Percentiles rank a stretch among this genome's conserved stretches.
Conservation (phyloP, 257 asterid genomes). For the Capsicum pubescens region DNA sequence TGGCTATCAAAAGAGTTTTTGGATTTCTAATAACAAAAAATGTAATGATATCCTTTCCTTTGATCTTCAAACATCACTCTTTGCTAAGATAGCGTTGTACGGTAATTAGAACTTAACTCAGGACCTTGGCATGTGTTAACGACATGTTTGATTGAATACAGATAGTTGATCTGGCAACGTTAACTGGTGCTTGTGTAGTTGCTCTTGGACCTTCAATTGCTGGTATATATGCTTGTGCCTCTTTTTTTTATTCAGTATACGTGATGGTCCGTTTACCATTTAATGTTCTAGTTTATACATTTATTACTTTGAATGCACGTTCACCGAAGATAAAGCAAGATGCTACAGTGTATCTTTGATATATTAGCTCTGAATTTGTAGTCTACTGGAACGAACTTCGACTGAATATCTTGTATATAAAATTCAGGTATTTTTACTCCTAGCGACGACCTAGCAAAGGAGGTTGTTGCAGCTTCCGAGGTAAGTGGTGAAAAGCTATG, state of each 20-base stretch:
- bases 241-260: neutral
- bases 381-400: neutral
- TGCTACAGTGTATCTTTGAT: neutral
- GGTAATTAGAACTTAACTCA: neutral
- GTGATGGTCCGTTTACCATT: neutral
- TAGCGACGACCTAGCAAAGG: constrained; percentile 82
- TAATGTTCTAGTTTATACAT: neutral
- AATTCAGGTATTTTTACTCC: constrained; percentile 87
- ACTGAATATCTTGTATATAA: neutral
- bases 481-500: constrained; percentile 85
- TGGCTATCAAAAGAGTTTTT: neutral
- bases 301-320: too few relatives aligned
- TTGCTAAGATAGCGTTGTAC: neutral
- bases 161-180: constrained; percentile 92
- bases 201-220: constrained; percentile 97
- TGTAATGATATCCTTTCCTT: neutral
- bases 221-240: constrained; percentile 48
- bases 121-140: constrained; percentile 22
- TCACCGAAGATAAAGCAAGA: neutral
- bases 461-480: constrained; percentile 83
- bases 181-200: constrained; percentile 87
- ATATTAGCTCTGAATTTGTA: neutral
- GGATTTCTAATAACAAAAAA: neutral
- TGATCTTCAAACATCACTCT: neutral
- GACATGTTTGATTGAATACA: constrained; percentile 39